A percentile compares a stretch with the other conserved stretches of the same genome.
phyloP scores from a whole-genome alignment of 73 alveolate species.

The Paraurostyla sp. region DNA sequence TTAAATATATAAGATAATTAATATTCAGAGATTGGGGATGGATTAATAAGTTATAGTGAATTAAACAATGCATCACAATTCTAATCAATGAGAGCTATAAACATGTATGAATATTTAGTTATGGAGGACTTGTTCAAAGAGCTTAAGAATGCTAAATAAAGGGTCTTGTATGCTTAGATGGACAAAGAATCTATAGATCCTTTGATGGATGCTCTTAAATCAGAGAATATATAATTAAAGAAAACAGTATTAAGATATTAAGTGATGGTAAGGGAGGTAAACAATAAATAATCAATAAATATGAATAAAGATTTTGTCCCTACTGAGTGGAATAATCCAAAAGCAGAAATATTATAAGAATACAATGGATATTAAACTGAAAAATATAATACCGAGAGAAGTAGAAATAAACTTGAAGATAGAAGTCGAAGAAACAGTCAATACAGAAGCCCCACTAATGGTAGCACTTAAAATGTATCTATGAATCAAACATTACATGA shows the following conservation, averaged over 20 bases:
- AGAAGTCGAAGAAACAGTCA: not conserved
- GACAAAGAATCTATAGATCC: not conserved
- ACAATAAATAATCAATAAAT: not conserved
- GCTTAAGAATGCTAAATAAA: slow-evolving; percentile 2
- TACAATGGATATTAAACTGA: not conserved
- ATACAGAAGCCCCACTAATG: not conserved
- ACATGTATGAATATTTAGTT: slow-evolving; percentile 21
- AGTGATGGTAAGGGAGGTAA: slow-evolving; percentile 5
- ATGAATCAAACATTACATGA: too few species aligned
- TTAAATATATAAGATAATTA: not conserved
- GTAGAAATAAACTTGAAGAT: too few species aligned
- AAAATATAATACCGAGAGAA: too few species aligned
- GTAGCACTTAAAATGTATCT: too few species aligned
- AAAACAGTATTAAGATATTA: slow-evolving; percentile 21
- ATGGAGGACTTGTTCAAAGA: slow-evolving; percentile 8
- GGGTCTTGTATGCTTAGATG: not conserved
- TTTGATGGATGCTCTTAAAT: slow-evolving; percentile 1
- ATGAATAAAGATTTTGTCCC: not conserved
- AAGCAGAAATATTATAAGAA: not conserved
- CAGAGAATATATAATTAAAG: not conserved
- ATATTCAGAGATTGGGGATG: not conserved
- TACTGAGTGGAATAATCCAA: not conserved
- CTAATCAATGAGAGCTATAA: slow-evolving; percentile 2
- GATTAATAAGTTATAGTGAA: not conserved
- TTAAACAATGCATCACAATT: not conserved